phyloP scores from a whole-genome alignment of 345 rosid species.

The Nasturtium officinale region DNA sequence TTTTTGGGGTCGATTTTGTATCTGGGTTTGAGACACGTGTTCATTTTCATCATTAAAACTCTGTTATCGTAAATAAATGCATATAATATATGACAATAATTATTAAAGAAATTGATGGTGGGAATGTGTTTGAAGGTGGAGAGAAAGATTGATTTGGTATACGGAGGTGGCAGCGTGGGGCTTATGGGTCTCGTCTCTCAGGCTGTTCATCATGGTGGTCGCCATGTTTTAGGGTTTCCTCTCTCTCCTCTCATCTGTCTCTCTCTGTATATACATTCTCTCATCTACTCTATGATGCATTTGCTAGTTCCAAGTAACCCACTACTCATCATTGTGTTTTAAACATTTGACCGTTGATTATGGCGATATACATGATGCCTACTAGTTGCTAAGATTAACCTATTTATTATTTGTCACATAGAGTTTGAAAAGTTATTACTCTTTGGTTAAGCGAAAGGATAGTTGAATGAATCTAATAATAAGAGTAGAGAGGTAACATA shows the following conservation, averaged over 20 bases:
- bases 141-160: slow-evolving; percentile 90
- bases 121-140: slow-evolving; percentile 72
- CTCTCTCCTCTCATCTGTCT: slow-evolving; percentile 39
- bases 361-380: slow-evolving; percentile 32
- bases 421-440: slow-evolving; percentile 21
- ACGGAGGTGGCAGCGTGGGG: slow-evolving; percentile 98
- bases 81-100: background rate
- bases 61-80: slow-evolving; percentile 33
- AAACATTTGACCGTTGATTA: slow-evolving; percentile 35
- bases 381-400: slow-evolving; percentile 15
- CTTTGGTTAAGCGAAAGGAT: background rate
- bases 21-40: slow-evolving; percentile 56
- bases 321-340: slow-evolving; percentile 39
- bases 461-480: slow-evolving; percentile 18
- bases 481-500: slow-evolving; percentile 21
- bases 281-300: slow-evolving; percentile 27
- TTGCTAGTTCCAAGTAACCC: slow-evolving; percentile 35
- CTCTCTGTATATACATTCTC: slow-evolving; percentile 23
- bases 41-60: slow-evolving; percentile 52
- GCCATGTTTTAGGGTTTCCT: slow-evolving; percentile 96
- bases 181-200: slow-evolving; percentile 99
- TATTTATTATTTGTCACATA: background rate
- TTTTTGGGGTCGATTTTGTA: slow-evolving; percentile 29
- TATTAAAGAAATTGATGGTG: slow-evolving; percentile 48
- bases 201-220: slow-evolving; percentile 98